Conservation (phyloP, 148 eudicot species). For the Chenopodium suecicum region DNA sequence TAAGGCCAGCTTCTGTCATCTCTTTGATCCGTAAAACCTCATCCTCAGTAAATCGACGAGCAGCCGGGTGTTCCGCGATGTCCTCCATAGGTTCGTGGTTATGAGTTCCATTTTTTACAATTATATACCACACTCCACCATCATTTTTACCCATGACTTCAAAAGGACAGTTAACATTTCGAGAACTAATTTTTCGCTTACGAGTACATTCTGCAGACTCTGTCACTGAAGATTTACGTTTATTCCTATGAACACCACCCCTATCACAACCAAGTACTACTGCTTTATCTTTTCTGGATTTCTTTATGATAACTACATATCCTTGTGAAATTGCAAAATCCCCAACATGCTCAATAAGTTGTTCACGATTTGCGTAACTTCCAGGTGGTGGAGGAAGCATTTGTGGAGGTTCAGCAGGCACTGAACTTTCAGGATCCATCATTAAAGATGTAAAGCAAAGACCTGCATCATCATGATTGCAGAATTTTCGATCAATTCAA, state of each 20-base stretch:
- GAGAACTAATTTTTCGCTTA: constrained; percentile 51
- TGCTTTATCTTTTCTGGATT: constrained; percentile 55
- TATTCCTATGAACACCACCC: constrained; percentile 55
- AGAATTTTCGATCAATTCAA: neutral
- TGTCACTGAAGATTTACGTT: constrained; percentile 33
- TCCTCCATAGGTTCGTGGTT: constrained; percentile 77
- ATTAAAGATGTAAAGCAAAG: neutral
- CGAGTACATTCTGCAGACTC: constrained; percentile 41
- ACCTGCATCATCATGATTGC: constrained; percentile 17
- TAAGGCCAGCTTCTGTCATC: constrained; percentile 75
- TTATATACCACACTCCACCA: constrained; percentile 56
- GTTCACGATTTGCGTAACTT: constrained; percentile 63
- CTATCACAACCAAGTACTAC: constrained; percentile 72
- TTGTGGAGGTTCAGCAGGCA: constrained; percentile 24
- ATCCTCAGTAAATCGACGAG: constrained; percentile 65
- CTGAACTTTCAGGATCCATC: constrained; percentile 23
- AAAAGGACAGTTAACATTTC: constrained; percentile 67
- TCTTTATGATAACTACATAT: constrained; percentile 67
- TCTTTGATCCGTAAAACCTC: constrained; percentile 60
- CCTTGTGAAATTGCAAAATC: constrained; percentile 72
- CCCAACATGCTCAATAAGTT: constrained; percentile 67
- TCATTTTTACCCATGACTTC: constrained; percentile 63
- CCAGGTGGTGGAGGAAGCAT: constrained; percentile 80
- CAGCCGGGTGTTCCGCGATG: constrained; percentile 63
- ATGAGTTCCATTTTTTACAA: constrained; percentile 57